Evolutionary conservation across 768 basidiomycete species (phyloP), one percentile per base, ranked within the genome.

Genomic region (Daedalea quercina): DNA sequence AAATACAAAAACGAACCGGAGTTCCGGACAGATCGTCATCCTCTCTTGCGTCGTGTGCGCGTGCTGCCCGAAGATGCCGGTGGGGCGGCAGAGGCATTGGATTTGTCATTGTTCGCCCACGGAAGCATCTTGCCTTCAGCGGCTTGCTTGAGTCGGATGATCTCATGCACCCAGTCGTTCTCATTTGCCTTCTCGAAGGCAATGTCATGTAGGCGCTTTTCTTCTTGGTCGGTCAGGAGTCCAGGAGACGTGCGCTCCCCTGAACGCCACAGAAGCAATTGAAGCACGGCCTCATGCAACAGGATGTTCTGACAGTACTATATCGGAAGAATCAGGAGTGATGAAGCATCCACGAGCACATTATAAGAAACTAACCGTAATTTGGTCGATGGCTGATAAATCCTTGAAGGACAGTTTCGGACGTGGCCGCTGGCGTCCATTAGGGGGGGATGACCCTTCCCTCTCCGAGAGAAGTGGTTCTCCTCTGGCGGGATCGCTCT

Each of bases 261-360:
- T 15, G 70, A 69, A 11, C 85, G 79, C 85, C 87, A 90, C 13
- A 89, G 68, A n/a, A 87, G 70, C 9, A 91, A 72, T 60, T 91
- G 89, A 41, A 83, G 70, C 37, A 87, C 72, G 2, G 84, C 76
- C 65, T 89, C 88, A 2, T 82, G 85, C 3, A 89, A 73, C 11
- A 91, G 77, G 26, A 91, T 75, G 54, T 85, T 81, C 34, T 79
- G 67, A 62, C 85, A 87, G 57, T 89, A 90, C 85, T 89, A 56
- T 22, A 31, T 9, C 35, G 19, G 41, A 8, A 19, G 19, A 22
- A 51, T 46, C 9, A 23, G 44, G 22, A 40, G 19, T 31, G 6
- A 11, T 31, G 6, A 31, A 31, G 28, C 28, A 31, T 11, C 11
- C 4, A 31, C 11, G 28, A 31, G 28, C 28, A 6, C 11, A 11